Evolutionary conservation across 2,329 filamentous ascomycete genomes (phyloP).

Genomic region (Sclerotinia subarctica): DNA sequence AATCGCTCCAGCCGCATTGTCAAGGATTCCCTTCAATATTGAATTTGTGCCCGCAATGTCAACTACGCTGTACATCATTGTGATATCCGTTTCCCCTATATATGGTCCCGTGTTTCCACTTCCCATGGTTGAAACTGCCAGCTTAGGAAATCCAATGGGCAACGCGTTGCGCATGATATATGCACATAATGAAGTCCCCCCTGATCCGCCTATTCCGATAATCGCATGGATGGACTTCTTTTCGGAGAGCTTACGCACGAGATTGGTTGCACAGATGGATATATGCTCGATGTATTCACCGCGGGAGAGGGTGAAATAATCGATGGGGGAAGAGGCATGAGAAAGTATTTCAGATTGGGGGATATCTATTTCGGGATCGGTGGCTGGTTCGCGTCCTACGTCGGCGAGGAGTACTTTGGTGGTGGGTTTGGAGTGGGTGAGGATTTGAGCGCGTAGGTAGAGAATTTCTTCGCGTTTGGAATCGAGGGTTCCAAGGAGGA

Average conservation of each 20-base stretch:
- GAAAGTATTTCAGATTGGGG: constrained; percentile 44
- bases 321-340: constrained; percentile 33
- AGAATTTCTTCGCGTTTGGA: constrained; percentile 60
- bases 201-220: constrained; percentile 59
- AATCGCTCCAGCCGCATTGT: constrained; percentile 62
- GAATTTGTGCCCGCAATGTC: constrained; percentile 65
- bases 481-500: constrained; percentile 60
- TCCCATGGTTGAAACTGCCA: constrained; percentile 68
- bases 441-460: constrained; percentile 49
- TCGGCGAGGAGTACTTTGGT: constrained; percentile 50
- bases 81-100: constrained; percentile 66
- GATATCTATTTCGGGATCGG: constrained; percentile 48
- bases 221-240: constrained; percentile 50
- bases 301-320: constrained; percentile 45
- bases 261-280: constrained; percentile 46
- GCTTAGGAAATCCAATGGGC: constrained; percentile 65
- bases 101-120: constrained; percentile 62
- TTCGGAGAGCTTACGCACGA: constrained; percentile 43
- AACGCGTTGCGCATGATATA: constrained; percentile 58
- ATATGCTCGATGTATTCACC: constrained; percentile 57
- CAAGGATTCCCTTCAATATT: constrained; percentile 54
- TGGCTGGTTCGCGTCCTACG: constrained; percentile 48
- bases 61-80: constrained; percentile 68
- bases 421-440: constrained; percentile 24
- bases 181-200: constrained; percentile 59